Base-by-base conservation (phyloP, 2,329 filamentous ascomycete species). In the Diaporthe citri region DNA sequence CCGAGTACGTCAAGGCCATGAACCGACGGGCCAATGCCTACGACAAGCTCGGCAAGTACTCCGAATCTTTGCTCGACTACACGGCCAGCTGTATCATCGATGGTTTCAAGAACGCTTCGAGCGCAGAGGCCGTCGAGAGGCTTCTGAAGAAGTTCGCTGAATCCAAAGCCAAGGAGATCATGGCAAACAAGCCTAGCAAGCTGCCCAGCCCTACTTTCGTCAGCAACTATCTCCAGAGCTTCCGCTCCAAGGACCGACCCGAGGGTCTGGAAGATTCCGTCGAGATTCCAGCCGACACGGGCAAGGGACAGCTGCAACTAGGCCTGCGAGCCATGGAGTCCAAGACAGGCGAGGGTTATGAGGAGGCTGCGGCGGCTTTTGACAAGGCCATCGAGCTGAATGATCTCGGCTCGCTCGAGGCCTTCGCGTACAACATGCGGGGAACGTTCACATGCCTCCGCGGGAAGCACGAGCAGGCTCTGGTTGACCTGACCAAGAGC, bases 51-150 rank as follows among this genome's bases (percentile, higher is more conserved):
- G 93, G 93, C 80, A 93, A 93, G 85, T 98, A 93, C 88, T 97
- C 95, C 84, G 96, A 98, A 83, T 96, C 97, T 60, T 92, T 99
- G 12, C 91, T 99, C 77, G 97, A 99, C 86, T 98, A 97, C 87
- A 99, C 97, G 12, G 97, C 97, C 75, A 98, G 96, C 86, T 99
- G 97, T 87, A 99, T 99, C 84, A 98, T 99, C 83, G 97, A 99
- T 83, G 94, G 94, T 77, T 99, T 99, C 90, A 93, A 94, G 86
- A 98, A 97, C 84, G 94, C 98, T 81, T 88, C 90, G 76, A 97
- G 94, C 82, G 95, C 96, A 34, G 92, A 96, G 84, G 93, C 95
- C 59, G 96, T 99, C 13, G 97, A 99, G 88, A 90, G 96, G 77
- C 87, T 99, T 77, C 89, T 99, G 77, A 98, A 98, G 90, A 97